Evolutionary conservation across 495 filamentous ascomycete genomes (phyloP), one percentile per base, ranked within the genome.

Genomic region (Parathielavia hyrcaniae): DNA sequence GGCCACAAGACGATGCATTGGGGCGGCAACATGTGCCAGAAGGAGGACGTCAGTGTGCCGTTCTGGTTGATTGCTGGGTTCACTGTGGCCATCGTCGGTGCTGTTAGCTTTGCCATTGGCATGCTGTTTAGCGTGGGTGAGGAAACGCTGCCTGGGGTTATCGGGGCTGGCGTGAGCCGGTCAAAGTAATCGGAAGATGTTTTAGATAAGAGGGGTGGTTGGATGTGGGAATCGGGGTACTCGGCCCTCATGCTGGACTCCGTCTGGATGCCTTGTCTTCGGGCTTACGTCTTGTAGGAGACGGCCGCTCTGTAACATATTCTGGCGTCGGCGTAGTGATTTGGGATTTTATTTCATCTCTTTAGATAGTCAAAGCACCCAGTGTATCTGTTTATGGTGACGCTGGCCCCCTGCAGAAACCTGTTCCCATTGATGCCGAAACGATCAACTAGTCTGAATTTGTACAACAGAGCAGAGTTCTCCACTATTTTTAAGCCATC

Each of bases 11-110:
- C 71, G 36, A 63, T 71, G 39, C 69, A 80, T 58, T 98, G 89
- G 88, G 92, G 85, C 50, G 93, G 93, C 13, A 73, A 83, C 35
- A 86, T 86, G 59, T 98, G 93, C 73, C 86, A 95, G 72, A 98
- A 97, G 81, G 84, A 84, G 66, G 91, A 98, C 69, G 73, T 97
- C 46, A 91, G 87, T 71, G 80, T 84, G 19, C 83, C 83, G 39
- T 97, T 98, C 71, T 95, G 90, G 80, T 71, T 98, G 40, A 76
- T 98, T 63, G 76, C 81, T 6, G 81, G 84, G 5, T 84, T 93
- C 41, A 83, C 79, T 8, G 73, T 95, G 44, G 67, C 82, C 20
- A 74, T 90, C 30, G 68, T 89, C 11, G 72, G 80, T 22, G 73
- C 84, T 32, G 66, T 88, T 5, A 70, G 73, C 16, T 85, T 83